A percentile compares a stretch with the other conserved stretches of the same genome.
These are phyloP conservation scores for Elongisporangium prolatum DNA, from an alignment of 352 stramenopile species.

Conservation along the genomic window DNA sequence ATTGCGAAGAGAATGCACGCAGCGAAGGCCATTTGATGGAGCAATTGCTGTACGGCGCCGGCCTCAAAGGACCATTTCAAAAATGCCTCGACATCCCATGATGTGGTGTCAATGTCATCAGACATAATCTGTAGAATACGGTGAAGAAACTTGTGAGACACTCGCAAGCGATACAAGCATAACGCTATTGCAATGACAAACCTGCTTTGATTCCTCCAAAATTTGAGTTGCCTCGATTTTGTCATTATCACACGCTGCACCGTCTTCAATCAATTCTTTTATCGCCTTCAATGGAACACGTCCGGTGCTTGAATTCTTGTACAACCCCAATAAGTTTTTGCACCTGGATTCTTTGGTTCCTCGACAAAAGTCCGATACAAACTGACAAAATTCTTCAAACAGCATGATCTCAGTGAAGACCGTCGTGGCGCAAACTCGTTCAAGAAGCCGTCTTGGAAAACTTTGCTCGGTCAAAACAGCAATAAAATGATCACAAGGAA, in stretches of 20 bases:
- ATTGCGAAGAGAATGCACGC: slow-evolving; percentile 73
- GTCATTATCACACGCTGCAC: slow-evolving; percentile 16
- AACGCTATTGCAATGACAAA: background rate
- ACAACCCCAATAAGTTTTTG: slow-evolving; percentile 56
- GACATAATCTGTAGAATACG: background rate
- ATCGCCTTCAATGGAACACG: slow-evolving; percentile 30
- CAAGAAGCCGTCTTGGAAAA: slow-evolving; percentile 38
- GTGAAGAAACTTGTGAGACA: slow-evolving; percentile 1
- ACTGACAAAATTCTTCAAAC: slow-evolving; percentile 82
- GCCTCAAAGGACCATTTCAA: slow-evolving; percentile 39
- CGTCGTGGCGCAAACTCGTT: slow-evolving; percentile 38
- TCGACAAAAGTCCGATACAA: slow-evolving; percentile 74
- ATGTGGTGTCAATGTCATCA: background rate
- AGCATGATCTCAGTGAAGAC: slow-evolving; percentile 45
- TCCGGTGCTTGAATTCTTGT: slow-evolving; percentile 23
- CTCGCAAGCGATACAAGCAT: background rate
- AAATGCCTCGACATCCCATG: slow-evolving; percentile 43
- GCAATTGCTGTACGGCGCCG: slow-evolving; percentile 36
- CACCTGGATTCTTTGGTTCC: slow-evolving; percentile 34
- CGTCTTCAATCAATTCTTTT: slow-evolving; percentile 38
- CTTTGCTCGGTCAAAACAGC: slow-evolving; percentile 37
- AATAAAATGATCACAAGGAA: slow-evolving; percentile 55
- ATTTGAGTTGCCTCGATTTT: no score
- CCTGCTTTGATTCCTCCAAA: background rate
- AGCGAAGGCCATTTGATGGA: slow-evolving; percentile 70